Conservation (phyloP, 306 rosid genomes). For the Bauhinia variegata region DNA sequence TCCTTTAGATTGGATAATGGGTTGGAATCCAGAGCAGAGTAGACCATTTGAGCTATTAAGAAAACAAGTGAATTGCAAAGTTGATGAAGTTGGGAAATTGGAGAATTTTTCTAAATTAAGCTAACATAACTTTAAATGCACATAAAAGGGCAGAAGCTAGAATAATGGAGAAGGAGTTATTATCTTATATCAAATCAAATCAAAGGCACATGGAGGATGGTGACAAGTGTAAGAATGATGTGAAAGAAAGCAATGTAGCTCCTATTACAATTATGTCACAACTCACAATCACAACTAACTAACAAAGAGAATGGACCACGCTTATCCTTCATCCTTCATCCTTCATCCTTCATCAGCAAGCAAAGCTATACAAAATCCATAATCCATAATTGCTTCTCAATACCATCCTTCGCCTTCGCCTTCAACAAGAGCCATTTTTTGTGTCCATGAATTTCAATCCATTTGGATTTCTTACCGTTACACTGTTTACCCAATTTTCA, state of each 20-base stretch:
- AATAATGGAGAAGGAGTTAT: constrained; percentile 7
- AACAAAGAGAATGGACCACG: constrained; percentile 35
- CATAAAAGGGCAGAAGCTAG: too few species aligned
- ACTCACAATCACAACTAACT: constrained; percentile 21
- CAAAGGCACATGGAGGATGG: constrained; percentile 38
- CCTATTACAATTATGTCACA: constrained; percentile 18
- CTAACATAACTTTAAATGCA: neutral
- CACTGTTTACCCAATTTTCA: too few species aligned
- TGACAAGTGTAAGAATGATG: constrained; percentile 34
- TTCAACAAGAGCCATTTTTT: constrained; percentile 10
- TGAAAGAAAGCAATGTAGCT: constrained; percentile 38
- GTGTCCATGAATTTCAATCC: too few species aligned
- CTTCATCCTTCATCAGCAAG: constrained; percentile 50
- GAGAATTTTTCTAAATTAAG: neutral
- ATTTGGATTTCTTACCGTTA: too few species aligned
- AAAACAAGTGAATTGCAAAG: neutral
- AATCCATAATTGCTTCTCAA: constrained; percentile 16
- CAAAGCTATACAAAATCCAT: constrained; percentile 15
- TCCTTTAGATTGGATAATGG: neutral
- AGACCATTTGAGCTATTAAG: constrained; percentile 1
- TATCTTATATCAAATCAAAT: neutral
- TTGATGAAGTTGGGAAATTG: neutral
- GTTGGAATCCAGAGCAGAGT: constrained; percentile 7
- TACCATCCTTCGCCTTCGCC: constrained; percentile 26
- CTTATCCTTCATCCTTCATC: constrained; percentile 46